Conservation (phyloP, 2,329 filamentous ascomycete genomes). For the Microascus cirrosus region DNA sequence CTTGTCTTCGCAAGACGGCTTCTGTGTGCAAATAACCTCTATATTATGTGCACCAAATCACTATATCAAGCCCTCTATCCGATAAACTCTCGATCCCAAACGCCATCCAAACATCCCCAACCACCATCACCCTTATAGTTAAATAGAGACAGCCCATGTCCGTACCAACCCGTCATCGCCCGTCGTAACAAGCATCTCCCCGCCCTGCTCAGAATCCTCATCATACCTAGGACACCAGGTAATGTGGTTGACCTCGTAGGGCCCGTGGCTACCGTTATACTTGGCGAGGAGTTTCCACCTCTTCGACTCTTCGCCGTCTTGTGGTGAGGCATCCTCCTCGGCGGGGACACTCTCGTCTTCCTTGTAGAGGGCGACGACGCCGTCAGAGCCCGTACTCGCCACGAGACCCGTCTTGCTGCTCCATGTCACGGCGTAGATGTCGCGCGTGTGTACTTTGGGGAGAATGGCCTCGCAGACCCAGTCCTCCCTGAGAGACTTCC, state of each 20-base stretch:
- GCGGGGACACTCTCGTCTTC: conserved; percentile 31
- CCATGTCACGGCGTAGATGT: conserved; percentile 81
- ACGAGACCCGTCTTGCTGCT: conserved; percentile 65
- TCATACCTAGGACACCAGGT: conserved; percentile 78
- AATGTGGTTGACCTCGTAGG: conserved; percentile 90
- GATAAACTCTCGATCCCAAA: neutral
- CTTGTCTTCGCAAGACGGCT: neutral
- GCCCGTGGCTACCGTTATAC: conserved; percentile 69
- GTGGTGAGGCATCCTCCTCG: conserved; percentile 8
- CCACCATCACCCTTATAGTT: neutral
- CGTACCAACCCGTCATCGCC: conserved; percentile 85
- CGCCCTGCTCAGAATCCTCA: conserved; percentile 42
- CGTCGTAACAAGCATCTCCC: conserved; percentile 83
- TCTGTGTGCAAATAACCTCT: neutral
- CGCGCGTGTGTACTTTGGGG: conserved; percentile 63
- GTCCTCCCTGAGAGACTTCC: conserved; percentile 63
- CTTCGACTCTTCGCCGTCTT: conserved; percentile 16
- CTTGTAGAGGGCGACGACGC: conserved; percentile 66
- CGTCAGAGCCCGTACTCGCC: conserved; percentile 84
- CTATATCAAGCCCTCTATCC: neutral
- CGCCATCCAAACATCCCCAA: neutral
- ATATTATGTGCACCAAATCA: neutral
- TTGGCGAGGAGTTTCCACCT: conserved; percentile 63
- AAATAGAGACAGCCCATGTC: conserved; percentile 47
- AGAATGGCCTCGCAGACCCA: conserved; percentile 73